Evolutionary conservation across 345 rosid species (phyloP), one percentile per base, ranked within the genome.

Genomic region (Melaleuca alternifolia): DNA sequence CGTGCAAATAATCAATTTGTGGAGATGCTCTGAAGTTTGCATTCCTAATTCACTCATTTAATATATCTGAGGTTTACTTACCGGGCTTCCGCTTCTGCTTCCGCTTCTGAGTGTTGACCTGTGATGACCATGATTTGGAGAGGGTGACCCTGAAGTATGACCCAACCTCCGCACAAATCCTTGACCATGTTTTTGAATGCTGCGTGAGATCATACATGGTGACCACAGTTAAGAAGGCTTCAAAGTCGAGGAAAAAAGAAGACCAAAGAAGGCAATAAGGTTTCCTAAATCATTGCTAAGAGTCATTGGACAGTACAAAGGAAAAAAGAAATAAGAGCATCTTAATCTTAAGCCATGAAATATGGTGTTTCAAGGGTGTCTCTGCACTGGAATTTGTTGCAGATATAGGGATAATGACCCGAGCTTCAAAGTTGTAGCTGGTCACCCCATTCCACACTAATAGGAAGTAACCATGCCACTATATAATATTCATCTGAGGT

Each of bases 151-250:
- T 28, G 54, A 90, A 26, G 86, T 33, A 71, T 71, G 48, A 71
- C 48, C 81, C 81, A 85, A 59, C 85, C 92, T 90, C 53, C 51
- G 86, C 15, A 87, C 82, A 54, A 90, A 84, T 28, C 85, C 93
- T 46, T 90, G 89, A 23, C 85, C 23, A 79, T 92, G 92, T 83
- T 90, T 88, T 83, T 88, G 88, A 65, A 83, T 91, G 89, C 90
- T 87, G 90, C 77, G 33, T 18, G 81, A 37, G 46, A 71, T 71
- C 81, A 71, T 71, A 71, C 81, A 37, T 12, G 81, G 37, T 18
- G 26, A 10, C 48, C 48, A 71, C 33, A 71, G 26, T 48, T 37
- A 37, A 71, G 81, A 71, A 71, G 81, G 81, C 81, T 71, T 37
- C 81, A 71, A 71, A 33, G 48, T 71, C 81, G 18, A 10, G 24